A percentile compares a stretch with the other conserved stretches of the same genome.
phyloP scores from a whole-genome alignment of 2,329 filamentous ascomycete genomes.

The Pyrenophora seminiperda region DNA sequence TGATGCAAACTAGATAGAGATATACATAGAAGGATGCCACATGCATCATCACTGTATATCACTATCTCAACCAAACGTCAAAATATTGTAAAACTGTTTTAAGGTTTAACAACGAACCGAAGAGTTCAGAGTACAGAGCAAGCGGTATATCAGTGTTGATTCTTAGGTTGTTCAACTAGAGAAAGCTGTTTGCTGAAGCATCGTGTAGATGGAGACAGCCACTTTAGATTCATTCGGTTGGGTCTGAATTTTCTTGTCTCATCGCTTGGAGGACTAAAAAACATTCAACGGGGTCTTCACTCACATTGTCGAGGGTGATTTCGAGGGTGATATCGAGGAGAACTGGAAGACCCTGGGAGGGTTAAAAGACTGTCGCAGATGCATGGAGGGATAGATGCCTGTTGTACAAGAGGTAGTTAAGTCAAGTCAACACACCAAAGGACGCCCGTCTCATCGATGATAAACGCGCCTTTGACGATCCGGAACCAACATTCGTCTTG shows the following conservation, averaged over 20 bases:
- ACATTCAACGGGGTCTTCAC: slow-evolving; percentile 48
- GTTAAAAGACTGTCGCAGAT: slow-evolving; percentile 40
- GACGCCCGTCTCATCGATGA: slow-evolving; percentile 54
- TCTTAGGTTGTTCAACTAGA: slow-evolving; percentile 33
- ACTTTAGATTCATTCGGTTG: slow-evolving; percentile 41
- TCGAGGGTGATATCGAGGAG: slow-evolving; percentile 43
- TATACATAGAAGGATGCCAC: too few relatives aligned
- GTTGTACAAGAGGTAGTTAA: slow-evolving; percentile 41
- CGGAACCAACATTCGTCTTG: slow-evolving; percentile 59
- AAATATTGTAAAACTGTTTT: slow-evolving; percentile 49
- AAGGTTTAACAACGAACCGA: slow-evolving; percentile 58
- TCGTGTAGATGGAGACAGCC: slow-evolving; percentile 43
- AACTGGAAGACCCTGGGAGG: slow-evolving; percentile 42
- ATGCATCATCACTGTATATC: too few relatives aligned
- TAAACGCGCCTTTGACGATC: slow-evolving; percentile 61
- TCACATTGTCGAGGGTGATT: slow-evolving; percentile 47
- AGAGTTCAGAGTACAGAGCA: slow-evolving; percentile 60
- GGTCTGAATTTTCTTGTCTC: slow-evolving; percentile 47
- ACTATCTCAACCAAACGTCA: too few relatives aligned
- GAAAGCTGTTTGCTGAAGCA: slow-evolving; percentile 35
- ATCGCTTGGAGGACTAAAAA: slow-evolving; percentile 42
- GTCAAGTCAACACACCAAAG: slow-evolving; percentile 45
- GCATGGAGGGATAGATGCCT: slow-evolving; percentile 39
- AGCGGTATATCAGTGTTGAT: slow-evolving; percentile 58
- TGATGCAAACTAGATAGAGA: background rate